Evolutionary conservation across 441 rosid genomes (phyloP), one percentile per base, ranked within the genome.

Genomic region (Pelargonium citronellum): DNA sequence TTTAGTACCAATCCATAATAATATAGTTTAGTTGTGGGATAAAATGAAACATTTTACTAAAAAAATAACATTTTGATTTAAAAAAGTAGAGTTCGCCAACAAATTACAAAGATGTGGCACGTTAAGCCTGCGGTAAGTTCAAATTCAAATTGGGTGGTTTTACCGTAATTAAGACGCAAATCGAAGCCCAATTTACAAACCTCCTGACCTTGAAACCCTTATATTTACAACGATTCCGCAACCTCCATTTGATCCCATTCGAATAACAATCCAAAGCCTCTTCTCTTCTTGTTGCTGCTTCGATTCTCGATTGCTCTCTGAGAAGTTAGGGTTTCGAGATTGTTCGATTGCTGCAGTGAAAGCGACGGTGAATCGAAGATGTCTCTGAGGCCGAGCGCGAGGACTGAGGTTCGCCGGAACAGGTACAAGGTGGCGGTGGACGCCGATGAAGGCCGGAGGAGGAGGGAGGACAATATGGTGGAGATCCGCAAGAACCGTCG

Each of bases 381-480:
- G 91, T 87, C 91, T 73, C 79, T 79, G 2, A 80, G 77, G 74
- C 91, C 91, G 19, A 87, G 66, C 81, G 82, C 82, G 12, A 87
- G 81, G 79, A 72, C 87, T 1, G 89, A 85, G 83, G 86, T 78
- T 55, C 86, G 89, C 24, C 70, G 84, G 79, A 83, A 81, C 78
- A 65, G 77, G 64, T 87, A 85, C 74, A 87, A 87, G 74, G 82
- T 72, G 58, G 73, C 91, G 47, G 87, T 87, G 10, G 89, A 85
- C 63, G 87, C 87, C 17, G 89, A 87, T 41, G 91, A 85, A 73
- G 87, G 89, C 16, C 82, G 91, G 37, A 79, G 91, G 79, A 79
- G 89, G 72, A 68, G 91, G 63, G 91, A 87, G 79, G 91, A 81
- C 72, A 85, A 85, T 43, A 75, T 85, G 91, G 89, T 87, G 60